Evolutionary conservation across 225 moss, liverwort and hornwort species (phyloP), one percentile per base, ranked within the genome.

Genomic region (Marchantia paleacea): DNA sequence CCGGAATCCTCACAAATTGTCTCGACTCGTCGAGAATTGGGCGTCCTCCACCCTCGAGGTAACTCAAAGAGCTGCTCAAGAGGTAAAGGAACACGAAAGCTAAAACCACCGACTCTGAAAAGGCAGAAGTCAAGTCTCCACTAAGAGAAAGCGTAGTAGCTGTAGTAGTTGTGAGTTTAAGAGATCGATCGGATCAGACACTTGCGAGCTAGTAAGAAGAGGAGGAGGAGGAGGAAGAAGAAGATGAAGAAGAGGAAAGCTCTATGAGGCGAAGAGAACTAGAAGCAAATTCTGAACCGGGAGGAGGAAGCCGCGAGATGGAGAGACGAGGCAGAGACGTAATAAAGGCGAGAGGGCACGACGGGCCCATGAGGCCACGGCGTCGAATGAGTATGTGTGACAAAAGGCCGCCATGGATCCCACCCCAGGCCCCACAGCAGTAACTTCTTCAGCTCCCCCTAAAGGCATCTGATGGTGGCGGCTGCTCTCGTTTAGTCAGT

Each of bases 281-380:
- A 57, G 57, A 57, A 5, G 57, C 57, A 39, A 39, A 39, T 39
- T n/a, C 39, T 2, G 39, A 39, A 39, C 39, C 16, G 70, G 47
- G 52, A 52, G n/a, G 73, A 73, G 73, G 52, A 73, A 52, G 25
- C 52, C 52, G 52, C 53, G 73, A 73, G 52, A 53, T 73, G 73
- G 71, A 73, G 39, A 15, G 73, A 12, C 4, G 52, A 53, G n/a
- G 7, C n/a, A 49, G n/a, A 26, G 52, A 52, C 25, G 73, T 73
- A 73, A 73, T 73, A 73, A 52, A 73, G 73, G 73, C 71, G 67
- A 71, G 25, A 52, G 52, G 13, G 52, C 73, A 71, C 71, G 48
- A 73, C 52, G 73, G 52, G 52, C 53, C 73, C 52, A 24, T 5
- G 24, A 53, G 73, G 52, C n/a, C 24, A 52, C 73, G 25, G 52